A percentile compares a stretch with the other conserved stretches of the same genome.
These are phyloP conservation scores for Dichomitus squalens DNA, from an alignment of 1,284 basidiomycete genomes.

Conservation along the genomic window DNA sequence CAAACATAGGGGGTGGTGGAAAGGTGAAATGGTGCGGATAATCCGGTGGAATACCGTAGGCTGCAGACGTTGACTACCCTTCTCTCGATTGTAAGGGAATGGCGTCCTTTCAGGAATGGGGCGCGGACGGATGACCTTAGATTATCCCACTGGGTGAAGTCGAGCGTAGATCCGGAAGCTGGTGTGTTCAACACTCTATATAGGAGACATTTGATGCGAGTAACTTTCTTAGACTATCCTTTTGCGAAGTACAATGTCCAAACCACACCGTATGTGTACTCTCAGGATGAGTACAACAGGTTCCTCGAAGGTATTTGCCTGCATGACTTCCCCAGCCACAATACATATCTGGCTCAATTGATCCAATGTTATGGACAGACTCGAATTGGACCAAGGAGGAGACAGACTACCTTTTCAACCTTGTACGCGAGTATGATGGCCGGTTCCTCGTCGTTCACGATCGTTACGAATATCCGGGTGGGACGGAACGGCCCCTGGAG, in stretches of 20 bases:
- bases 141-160: slow-evolving; percentile 75
- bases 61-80: neutral
- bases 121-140: slow-evolving; percentile 61
- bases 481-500: slow-evolving; percentile 66
- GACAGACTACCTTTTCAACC: slow-evolving; percentile 89
- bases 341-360: neutral
- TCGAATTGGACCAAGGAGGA: slow-evolving; percentile 92
- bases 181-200: slow-evolving; percentile 42
- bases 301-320: slow-evolving; percentile 69
- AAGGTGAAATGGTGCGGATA: slow-evolving; percentile 64
- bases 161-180: slow-evolving; percentile 49
- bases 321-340: neutral
- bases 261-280: slow-evolving; percentile 77
- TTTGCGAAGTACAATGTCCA: slow-evolving; percentile 84
- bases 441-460: slow-evolving; percentile 93
- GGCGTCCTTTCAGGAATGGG: slow-evolving; percentile 68
- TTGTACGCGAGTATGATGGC: slow-evolving; percentile 84
- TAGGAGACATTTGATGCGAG: neutral
- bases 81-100: slow-evolving; percentile 58
- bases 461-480: slow-evolving; percentile 77
- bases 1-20: slow-evolving; percentile 63
- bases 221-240: slow-evolving; percentile 54
- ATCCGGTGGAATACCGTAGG: neutral
- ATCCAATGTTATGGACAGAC: slow-evolving; percentile 46
- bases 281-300: slow-evolving; percentile 88